phyloP scores from a whole-genome alignment of 139 green algal species.

The Tetraselmis chui region DNA sequence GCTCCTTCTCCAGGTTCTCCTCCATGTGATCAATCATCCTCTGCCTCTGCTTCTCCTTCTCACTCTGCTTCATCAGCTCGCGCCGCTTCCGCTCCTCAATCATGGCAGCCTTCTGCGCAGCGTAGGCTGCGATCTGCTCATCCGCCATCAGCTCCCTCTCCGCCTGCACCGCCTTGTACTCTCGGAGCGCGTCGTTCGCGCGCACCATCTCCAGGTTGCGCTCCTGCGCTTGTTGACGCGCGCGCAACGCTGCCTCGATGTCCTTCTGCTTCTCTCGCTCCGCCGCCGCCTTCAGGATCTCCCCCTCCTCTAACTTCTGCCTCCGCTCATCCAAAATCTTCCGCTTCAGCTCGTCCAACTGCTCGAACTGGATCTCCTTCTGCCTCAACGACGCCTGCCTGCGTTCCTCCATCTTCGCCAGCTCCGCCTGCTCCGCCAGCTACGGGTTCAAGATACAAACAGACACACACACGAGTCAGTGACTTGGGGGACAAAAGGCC shows the following conservation, averaged over 20 bases:
- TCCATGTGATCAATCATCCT: conserved; percentile 11
- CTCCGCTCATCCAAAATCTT: conserved; percentile 23
- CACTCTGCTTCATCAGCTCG: conserved; percentile 1
- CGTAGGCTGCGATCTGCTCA: not conserved
- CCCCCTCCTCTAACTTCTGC: not conserved
- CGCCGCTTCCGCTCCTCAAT: conserved; percentile 5
- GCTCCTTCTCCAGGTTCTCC: conserved; percentile 5
- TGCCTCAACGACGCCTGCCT: conserved; percentile 41
- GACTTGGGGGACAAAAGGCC: not conserved
- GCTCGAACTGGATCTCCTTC: conserved; percentile 50
- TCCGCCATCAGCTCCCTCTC: conserved; percentile 5
- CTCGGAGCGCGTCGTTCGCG: conserved; percentile 5
- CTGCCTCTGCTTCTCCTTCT: conserved; percentile 5
- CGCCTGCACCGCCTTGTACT: conserved; percentile 7
- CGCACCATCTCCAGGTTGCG: conserved; percentile 9
- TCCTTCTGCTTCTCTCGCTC: not conserved
- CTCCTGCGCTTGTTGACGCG: not conserved
- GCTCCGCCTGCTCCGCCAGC: conserved; percentile 50
- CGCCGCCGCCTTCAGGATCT: conserved; percentile 11
- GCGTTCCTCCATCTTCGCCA: conserved; percentile 38
- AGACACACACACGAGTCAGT: not conserved
- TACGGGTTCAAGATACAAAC: conserved; percentile 12
- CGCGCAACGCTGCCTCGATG: not conserved
- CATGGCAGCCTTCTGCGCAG: conserved; percentile 10
- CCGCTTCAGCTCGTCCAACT: conserved; percentile 54